Evolutionary conservation across 2,329 filamentous ascomycete genomes (phyloP), one percentile per base, ranked within the genome.

Genomic region (Aureobasidium sp.): DNA sequence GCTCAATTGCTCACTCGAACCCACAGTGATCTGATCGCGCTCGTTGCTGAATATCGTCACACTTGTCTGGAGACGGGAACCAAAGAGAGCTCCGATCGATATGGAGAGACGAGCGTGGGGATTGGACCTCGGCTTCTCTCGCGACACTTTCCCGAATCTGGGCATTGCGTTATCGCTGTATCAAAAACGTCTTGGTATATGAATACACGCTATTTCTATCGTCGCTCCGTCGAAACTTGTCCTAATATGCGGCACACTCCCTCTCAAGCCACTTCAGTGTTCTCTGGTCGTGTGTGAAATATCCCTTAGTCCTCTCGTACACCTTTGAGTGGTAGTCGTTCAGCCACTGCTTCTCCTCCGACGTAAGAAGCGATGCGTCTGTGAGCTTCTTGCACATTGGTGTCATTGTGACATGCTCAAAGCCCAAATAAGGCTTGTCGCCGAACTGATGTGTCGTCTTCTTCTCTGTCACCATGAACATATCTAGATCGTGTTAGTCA

Each of bases 341-440:
- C 67, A 99, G 77, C 90, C 93, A 99, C 64, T 83, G 76, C 77
- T 87, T 89, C 78, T 99, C 94, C 13, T 78, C 80, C 5, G 80
- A 78, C 0, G 86, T 91, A 67, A 99, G 77, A 37, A 96, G 78
- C 57, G 73, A 80, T 61, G 82, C 78, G 69, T 97, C 89, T 66
- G 96, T 91, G 66, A 99, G 78, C 65, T 91, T 97, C 64, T 87
- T 84, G 77, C 93, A 97, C 76, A 96, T 91, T 0, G 94, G 94
- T 20, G 93, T 91, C 91, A 99, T 91, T 0, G 94, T 99, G 67
- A 97, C 91, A 74, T 96, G 90, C 78, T 99, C 93, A 68, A 99
- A 99, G 3, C 92, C 91, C 39, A 97, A 80, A 77, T 90, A 99
- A 2, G 92, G 88, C 78, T 96, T 96, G 69, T 96, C 93, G 23